Base-by-base conservation (phyloP, 2,329 filamentous ascomycete genomes). In the Verticillium albo-atrum region DNA sequence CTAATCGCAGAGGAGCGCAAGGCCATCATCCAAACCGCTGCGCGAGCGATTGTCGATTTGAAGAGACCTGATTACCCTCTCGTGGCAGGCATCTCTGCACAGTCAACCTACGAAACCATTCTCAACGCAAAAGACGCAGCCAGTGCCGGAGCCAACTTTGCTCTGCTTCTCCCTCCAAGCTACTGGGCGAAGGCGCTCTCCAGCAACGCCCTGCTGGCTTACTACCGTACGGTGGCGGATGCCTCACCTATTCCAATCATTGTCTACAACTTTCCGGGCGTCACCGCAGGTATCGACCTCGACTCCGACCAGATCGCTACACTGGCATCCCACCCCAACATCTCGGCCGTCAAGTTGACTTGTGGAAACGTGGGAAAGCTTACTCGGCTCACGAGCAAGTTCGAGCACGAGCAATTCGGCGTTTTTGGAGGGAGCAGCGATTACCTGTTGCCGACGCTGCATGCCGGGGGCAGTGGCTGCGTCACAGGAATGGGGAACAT, bases 91-190 rank as follows among this genome's bases (percentile, higher is more conserved):
- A 75, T 79, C 25, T 77, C 73, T 0, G 78, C 74, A 1, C 84
- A 89, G 63, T 89, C 87, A 1, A 89, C 86, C 1, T 80, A 84
- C 59, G 88, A 90, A 71, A 84, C 86, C 12, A 83, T 91, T 58
- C 77, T 85, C 57, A 77, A 90, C 14, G 89, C 86, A 71, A 76
- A 78, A 56, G 88, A 90, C 66, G 87, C 89, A 5, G 81, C 82
- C 26, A 76, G 75, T 14, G 80, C 85, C 14, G 89, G 89, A 35
- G 88, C 85, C 62, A 86, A 88, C 67, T 87, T 87, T 65, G 87
- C 83, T 6, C 78, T 92, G 56, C 78, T 91, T 0, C 80, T 91
- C 3, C 87, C 88, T 6, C 89, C 89, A 3, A 83, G 82, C 30
- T 91, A 90, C 74, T 91, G 89, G 73, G 82, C 85, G 59, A 74